Conservation (phyloP, 192 early-diverging fungal species). For the Kappamyces sp. region DNA sequence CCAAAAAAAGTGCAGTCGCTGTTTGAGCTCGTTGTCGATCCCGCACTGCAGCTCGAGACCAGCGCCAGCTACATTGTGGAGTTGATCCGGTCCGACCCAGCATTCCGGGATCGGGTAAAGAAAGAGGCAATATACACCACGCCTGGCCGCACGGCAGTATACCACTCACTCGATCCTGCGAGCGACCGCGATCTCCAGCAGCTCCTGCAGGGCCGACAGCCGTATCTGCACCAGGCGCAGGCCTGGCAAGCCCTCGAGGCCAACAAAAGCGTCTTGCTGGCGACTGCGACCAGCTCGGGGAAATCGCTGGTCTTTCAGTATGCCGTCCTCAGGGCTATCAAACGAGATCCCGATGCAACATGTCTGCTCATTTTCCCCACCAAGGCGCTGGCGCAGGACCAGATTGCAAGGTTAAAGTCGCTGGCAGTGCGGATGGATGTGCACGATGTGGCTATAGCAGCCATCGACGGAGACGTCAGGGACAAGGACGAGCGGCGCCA, state of each 20-base stretch:
- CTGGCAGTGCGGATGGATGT: neutral
- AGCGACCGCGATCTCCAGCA: too few relatives aligned
- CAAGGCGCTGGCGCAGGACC: constrained; percentile 79
- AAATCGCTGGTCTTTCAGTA: constrained; percentile 77
- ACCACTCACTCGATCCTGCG: too few relatives aligned
- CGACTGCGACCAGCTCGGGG: constrained; percentile 68
- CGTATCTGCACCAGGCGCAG: constrained; percentile 66
- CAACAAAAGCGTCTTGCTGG: constrained; percentile 53
- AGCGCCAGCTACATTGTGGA: too few relatives aligned
- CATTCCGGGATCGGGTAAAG: too few relatives aligned
- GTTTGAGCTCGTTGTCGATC: too few relatives aligned
- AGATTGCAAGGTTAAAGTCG: constrained; percentile 44
- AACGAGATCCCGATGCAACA: constrained; percentile 27
- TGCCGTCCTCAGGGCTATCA: constrained; percentile 50
- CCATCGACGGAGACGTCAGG: constrained; percentile 55
- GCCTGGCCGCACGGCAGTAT: too few relatives aligned
- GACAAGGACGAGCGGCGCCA: constrained; percentile 23
- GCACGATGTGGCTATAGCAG: too few relatives aligned
- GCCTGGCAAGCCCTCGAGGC: constrained; percentile 49
- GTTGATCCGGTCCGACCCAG: too few relatives aligned
- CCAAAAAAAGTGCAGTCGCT: too few relatives aligned
- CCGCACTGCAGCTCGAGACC: too few relatives aligned
- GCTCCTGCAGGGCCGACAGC: too few relatives aligned
- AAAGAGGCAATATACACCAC: too few relatives aligned
- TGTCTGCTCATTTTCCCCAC: constrained; percentile 72